Conservation (phyloP, 2,329 filamentous ascomycete genomes). For the Colletotrichum trifolii region DNA sequence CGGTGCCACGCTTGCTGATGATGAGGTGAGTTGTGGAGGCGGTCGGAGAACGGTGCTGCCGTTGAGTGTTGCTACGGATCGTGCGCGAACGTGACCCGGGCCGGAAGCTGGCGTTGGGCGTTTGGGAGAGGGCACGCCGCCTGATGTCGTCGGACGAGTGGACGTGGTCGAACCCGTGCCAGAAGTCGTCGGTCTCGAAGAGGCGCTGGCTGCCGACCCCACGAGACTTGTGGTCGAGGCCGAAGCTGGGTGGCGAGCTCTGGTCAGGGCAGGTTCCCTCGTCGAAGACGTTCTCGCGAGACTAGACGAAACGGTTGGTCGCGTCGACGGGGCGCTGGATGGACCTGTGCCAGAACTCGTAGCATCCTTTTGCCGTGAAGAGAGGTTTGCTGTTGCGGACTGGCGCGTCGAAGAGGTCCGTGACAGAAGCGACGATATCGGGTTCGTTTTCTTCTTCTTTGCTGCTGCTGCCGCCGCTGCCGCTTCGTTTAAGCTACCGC, state of each 20-base stretch:
- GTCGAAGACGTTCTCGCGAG: conserved; percentile 23
- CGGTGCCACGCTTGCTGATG: conserved; percentile 37
- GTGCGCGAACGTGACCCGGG: conserved; percentile 50
- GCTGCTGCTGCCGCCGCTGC: conserved; percentile 33
- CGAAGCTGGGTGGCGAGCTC: conserved; percentile 30
- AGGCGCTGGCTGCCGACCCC: conserved; percentile 28
- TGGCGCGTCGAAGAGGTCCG: conserved; percentile 23
- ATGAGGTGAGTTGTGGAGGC: conserved; percentile 44
- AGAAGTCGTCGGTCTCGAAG: conserved; percentile 42
- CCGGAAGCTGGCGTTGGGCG: conserved; percentile 30
- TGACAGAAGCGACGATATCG: conserved; percentile 15
- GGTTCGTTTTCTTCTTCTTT: conserved; percentile 24
- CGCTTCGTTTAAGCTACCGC: conserved; percentile 12
- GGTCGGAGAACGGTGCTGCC: conserved; percentile 53
- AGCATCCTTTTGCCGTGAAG: background rate
- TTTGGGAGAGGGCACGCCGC: conserved; percentile 39
- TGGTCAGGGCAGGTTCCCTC: background rate
- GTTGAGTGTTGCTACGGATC: conserved; percentile 52
- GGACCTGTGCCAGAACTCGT: background rate
- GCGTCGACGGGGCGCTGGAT: background rate
- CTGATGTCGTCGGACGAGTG: conserved; percentile 43
- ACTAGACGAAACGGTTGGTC: background rate
- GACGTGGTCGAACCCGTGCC: conserved; percentile 33
- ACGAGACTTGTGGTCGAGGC: conserved; percentile 28
- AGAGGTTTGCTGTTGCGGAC: background rate